These are phyloP conservation scores for Sideroxylon spinosum DNA, from an alignment of 179 eudicot species.

Conservation along the genomic window DNA sequence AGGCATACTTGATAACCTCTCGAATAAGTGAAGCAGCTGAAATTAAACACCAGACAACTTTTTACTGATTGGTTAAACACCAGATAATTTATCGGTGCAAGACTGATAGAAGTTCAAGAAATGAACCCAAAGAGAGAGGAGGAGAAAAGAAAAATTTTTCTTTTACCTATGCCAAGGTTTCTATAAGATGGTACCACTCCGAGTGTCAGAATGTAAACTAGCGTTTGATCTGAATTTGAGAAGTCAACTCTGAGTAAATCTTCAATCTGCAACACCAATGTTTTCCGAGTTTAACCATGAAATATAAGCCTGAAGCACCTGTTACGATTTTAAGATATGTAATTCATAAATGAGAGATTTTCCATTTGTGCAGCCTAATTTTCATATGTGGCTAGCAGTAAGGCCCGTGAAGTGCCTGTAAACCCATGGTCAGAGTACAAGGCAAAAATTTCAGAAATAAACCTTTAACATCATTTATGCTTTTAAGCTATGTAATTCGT, in stretches of 20 bases:
- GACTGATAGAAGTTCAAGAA: slow-evolving; percentile 4
- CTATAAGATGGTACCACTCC: slow-evolving; percentile 92
- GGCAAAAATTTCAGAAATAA: too few species aligned
- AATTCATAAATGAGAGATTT: slow-evolving; percentile 1
- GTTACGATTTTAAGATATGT: neutral
- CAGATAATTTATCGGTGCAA: slow-evolving; percentile 10
- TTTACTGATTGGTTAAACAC: slow-evolving; percentile 10
- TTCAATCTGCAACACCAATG: slow-evolving; percentile 51
- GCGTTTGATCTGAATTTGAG: slow-evolving; percentile 57
- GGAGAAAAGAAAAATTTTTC: slow-evolving; percentile 1
- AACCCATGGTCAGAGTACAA: too few species aligned
- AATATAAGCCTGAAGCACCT: neutral
- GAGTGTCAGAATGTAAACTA: slow-evolving; percentile 83
- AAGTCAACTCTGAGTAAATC: slow-evolving; percentile 71
- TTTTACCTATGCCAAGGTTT: slow-evolving; percentile 84
- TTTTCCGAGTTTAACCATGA: neutral
- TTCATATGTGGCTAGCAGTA: neutral
- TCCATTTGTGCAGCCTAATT: neutral
- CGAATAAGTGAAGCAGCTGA: slow-evolving; percentile 80
- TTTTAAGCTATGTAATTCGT: neutral
- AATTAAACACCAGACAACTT: slow-evolving; percentile 17
- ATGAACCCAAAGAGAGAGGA: neutral
- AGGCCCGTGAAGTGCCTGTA: too few species aligned
- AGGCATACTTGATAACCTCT: slow-evolving; percentile 80
- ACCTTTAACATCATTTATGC: slow-evolving; percentile 3